Evolutionary conservation across 495 filamentous ascomycete genomes (phyloP).

Genomic region (Entonaema liquescens): DNA sequence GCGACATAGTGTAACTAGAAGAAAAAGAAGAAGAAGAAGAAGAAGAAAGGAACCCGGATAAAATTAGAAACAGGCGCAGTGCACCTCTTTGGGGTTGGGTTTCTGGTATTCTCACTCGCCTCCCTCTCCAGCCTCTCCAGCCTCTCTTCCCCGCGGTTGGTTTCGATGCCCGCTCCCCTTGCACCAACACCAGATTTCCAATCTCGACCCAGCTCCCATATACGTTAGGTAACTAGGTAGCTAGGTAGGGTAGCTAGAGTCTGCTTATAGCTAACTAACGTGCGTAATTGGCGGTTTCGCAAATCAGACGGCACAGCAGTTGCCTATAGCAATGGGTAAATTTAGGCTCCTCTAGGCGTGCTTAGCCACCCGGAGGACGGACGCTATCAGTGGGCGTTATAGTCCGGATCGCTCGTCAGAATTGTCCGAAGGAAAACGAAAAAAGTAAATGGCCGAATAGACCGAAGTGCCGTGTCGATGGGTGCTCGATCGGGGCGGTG

Average conservation of each 20-base stretch:
- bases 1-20: not conserved
- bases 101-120: not conserved
- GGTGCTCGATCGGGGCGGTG: not conserved
- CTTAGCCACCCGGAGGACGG: constrained; percentile 22
- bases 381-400: not conserved
- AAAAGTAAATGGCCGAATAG: not conserved
- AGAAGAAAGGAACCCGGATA: constrained; percentile 3
- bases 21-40: constrained; percentile 1
- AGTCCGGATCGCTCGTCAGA: not conserved
- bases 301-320: constrained; percentile 23
- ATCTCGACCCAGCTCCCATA: not conserved
- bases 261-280: not conserved
- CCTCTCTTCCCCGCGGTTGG: constrained; percentile 25
- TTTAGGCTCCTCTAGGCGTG: not conserved
- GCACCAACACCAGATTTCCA: not conserved
- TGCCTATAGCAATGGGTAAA: constrained; percentile 3
- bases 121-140: not conserved
- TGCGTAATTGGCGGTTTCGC: not conserved
- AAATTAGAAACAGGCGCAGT: constrained; percentile 39
- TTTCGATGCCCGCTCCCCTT: not conserved
- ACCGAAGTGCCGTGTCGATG: not conserved
- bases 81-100: constrained; percentile 16
- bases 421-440: not conserved
- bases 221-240: not conserved
- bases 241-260: no score